Conservation (phyloP, 495 filamentous ascomycete species). For the Penicillium psychrofluorescens region DNA sequence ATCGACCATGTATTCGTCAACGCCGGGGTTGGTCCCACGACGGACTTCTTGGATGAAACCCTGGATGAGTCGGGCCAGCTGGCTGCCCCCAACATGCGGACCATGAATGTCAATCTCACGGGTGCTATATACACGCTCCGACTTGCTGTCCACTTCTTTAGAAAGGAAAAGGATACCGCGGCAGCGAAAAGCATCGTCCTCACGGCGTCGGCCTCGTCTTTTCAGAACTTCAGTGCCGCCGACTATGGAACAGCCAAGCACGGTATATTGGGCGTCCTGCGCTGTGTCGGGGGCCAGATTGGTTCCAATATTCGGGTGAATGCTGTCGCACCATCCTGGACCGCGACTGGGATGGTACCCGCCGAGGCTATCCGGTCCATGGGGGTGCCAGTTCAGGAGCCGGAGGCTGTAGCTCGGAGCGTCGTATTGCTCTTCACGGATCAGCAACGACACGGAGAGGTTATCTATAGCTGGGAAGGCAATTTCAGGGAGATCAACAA, state of each 20-base stretch:
- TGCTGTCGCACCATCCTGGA: conserved; percentile 37
- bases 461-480: conserved; percentile 32
- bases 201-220: conserved; percentile 27
- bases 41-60: conserved; percentile 31
- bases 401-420: conserved; percentile 29
- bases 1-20: conserved; percentile 47
- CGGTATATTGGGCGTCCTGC: conserved; percentile 28
- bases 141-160: conserved; percentile 31
- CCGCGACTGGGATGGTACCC: conserved; percentile 25
- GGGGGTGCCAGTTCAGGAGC: conserved; percentile 19
- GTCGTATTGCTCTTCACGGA: conserved; percentile 30
- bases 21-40: conserved; percentile 34
- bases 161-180: neutral
- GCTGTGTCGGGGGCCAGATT: conserved; percentile 15
- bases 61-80: conserved; percentile 33
- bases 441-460: conserved; percentile 22
- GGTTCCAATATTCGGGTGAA: conserved; percentile 25
- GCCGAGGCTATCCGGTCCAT: conserved; percentile 12
- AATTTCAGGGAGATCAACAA: conserved; percentile 33
- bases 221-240: conserved; percentile 27
- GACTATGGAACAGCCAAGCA: conserved; percentile 37
- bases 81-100: conserved; percentile 28
- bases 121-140: conserved; percentile 32
- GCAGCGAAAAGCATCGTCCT: conserved; percentile 29
- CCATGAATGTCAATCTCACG: conserved; percentile 38